phyloP scores from a whole-genome alignment of 257 asterid genomes.

The Gardenia jasminoides region DNA sequence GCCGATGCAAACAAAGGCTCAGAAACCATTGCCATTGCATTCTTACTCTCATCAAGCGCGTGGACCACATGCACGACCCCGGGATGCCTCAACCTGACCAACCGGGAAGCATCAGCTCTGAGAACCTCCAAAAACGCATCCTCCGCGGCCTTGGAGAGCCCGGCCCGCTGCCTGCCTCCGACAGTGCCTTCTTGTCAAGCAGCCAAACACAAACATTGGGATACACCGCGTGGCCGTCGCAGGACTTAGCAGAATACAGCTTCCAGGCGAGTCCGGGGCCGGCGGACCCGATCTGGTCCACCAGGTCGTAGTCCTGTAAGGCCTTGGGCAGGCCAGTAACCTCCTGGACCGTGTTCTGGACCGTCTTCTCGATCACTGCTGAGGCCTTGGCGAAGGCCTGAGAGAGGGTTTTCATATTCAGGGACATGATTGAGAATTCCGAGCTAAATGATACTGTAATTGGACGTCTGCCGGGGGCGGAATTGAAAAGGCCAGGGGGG shows the following conservation, averaged over 20 bases:
- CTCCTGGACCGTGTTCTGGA: constrained; percentile 92
- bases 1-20: constrained; percentile 92
- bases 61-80: constrained; percentile 97
- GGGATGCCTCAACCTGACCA: constrained; percentile 96
- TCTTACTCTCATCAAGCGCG: constrained; percentile 93
- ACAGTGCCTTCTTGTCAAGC: constrained; percentile 71
- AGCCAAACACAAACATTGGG: constrained; percentile 94
- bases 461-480: not conserved
- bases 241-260: constrained; percentile 78
- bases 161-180: constrained; percentile 90
- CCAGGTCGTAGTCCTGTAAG: constrained; percentile 78
- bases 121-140: constrained; percentile 80
- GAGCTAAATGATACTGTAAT: not conserved
- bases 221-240: constrained; percentile 70
- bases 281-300: constrained; percentile 93
- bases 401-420: constrained; percentile 83
- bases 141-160: constrained; percentile 83
- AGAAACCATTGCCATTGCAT: constrained; percentile 92
- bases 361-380: constrained; percentile 95
- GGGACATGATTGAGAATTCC: constrained; percentile 45
- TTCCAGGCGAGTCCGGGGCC: constrained; percentile 96
- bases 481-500: not conserved
- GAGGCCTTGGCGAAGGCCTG: constrained; percentile 98
- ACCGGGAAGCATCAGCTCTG: constrained; percentile 87
- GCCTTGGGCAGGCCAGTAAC: constrained; percentile 89